phyloP scores from a whole-genome alignment of 2,329 filamentous ascomycete species.

The Albifimbria verrucaria region DNA sequence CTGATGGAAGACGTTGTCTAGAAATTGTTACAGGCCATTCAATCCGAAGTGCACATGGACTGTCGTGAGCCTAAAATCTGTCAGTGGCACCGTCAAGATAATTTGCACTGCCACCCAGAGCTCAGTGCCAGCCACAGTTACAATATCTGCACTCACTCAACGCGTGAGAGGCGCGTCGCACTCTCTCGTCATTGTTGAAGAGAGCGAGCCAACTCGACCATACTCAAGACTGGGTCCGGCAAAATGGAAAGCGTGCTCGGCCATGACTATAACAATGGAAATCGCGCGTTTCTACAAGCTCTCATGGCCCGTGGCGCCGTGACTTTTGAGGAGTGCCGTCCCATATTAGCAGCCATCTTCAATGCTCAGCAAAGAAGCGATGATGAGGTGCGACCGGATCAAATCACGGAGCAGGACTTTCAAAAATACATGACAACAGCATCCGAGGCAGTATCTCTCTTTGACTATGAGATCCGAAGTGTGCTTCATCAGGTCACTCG shows the following conservation, averaged over 20 bases:
- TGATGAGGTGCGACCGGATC: conserved; percentile 47
- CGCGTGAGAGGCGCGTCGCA: conserved; percentile 2
- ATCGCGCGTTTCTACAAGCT: conserved; percentile 88
- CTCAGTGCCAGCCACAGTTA: conserved; percentile 15
- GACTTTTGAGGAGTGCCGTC: conserved; percentile 69
- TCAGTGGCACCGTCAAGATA: no score
- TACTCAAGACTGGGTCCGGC: background rate
- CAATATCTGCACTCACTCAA: background rate
- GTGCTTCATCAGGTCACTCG: conserved; percentile 65
- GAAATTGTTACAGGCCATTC: no score
- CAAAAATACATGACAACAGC: conserved; percentile 65
- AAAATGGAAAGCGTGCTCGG: conserved; percentile 26
- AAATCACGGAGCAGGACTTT: conserved; percentile 68
- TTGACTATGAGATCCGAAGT: conserved; percentile 85
- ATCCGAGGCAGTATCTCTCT: conserved; percentile 69
- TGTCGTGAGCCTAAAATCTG: no score
- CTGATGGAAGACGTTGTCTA: no score
- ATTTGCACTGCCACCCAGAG: background rate
- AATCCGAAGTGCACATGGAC: no score
- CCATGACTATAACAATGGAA: conserved; percentile 53
- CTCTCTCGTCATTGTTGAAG: background rate
- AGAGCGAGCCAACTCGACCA: background rate
- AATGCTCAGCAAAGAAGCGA: conserved; percentile 44
- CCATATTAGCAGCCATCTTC: conserved; percentile 73
- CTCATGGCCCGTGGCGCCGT: conserved; percentile 76